A percentile compares a stretch with the other conserved stretches of the same genome.
phyloP scores from a whole-genome alignment of 352 stramenopile species.

The Halophytophthora batemanensis region DNA sequence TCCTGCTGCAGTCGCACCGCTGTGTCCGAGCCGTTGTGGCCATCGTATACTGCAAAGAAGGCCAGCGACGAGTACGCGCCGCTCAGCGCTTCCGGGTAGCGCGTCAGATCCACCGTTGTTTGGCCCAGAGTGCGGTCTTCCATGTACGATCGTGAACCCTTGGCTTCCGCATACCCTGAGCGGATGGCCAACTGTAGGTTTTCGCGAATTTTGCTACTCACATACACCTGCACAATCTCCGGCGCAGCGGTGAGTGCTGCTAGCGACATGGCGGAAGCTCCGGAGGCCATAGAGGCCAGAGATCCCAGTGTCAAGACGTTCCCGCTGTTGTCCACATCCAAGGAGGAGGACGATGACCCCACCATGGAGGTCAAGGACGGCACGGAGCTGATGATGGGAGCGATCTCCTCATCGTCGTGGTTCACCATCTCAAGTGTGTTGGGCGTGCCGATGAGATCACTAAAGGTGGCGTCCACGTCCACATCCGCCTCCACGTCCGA shows the following conservation, averaged over 20 bases:
- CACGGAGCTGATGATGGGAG: constrained; percentile 31
- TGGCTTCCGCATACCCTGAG: constrained; percentile 81
- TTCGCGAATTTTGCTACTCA: constrained; percentile 86
- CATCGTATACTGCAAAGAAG: constrained; percentile 88
- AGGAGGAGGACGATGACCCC: constrained; percentile 25
- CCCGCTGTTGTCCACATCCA: constrained; percentile 25
- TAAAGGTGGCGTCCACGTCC: constrained; percentile 86
- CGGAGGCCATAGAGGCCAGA: constrained; percentile 23
- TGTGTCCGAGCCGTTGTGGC: constrained; percentile 84
- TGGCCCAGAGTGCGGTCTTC: constrained; percentile 75
- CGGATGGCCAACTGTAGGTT: constrained; percentile 69
- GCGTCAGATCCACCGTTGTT: constrained; percentile 39
- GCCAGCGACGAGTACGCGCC: constrained; percentile 47
- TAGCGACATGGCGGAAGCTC: constrained; percentile 18
- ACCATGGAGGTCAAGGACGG: constrained; percentile 24
- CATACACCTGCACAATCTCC: constrained; percentile 81
- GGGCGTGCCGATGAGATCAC: constrained; percentile 69
- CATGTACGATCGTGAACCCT: constrained; percentile 85
- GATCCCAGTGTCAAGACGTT: constrained; percentile 18
- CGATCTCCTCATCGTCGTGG: constrained; percentile 69
- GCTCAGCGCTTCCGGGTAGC: constrained; percentile 34
- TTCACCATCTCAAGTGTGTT: constrained; percentile 52
- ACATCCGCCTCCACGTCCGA: constrained; percentile 82
- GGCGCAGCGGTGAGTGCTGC: constrained; percentile 6
- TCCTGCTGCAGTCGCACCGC: constrained; percentile 71